A percentile compares a stretch with the other conserved stretches of the same genome.
Evolutionary conservation across 169 alveolate genomes (phyloP).

Genomic region (Plasmodium cynomolgi): DNA sequence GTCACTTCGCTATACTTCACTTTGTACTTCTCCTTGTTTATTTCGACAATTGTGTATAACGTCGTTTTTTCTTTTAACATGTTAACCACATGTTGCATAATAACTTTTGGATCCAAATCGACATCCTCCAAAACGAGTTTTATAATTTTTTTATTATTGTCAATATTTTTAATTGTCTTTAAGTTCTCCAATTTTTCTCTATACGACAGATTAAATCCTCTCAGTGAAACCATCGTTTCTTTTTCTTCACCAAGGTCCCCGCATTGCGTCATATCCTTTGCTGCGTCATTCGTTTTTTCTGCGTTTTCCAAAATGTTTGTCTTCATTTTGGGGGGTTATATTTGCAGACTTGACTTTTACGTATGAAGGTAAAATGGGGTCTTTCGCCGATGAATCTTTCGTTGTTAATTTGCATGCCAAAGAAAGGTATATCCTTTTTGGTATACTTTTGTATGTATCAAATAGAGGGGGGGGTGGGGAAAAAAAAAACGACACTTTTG

Average conservation of each 20-base stretch:
- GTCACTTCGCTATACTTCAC: conserved; percentile 44
- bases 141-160: conserved; percentile 60
- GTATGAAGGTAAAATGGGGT: background rate
- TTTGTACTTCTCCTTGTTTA: conserved; percentile 46
- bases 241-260: conserved; percentile 5
- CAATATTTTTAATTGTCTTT: conserved; percentile 59
- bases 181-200: conserved; percentile 47
- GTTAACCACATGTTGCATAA: conserved; percentile 35
- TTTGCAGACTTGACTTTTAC: background rate
- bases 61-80: conserved; percentile 55
- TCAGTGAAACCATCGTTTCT: conserved; percentile 55
- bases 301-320: background rate
- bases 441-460: background rate
- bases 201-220: conserved; percentile 55
- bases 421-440: background rate
- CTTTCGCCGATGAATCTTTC: background rate
- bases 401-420: background rate
- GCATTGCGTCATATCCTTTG: background rate
- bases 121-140: conserved; percentile 61
- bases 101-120: conserved; percentile 22
- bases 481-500: background rate
- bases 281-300: background rate
- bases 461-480: background rate
- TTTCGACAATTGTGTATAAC: conserved; percentile 39
- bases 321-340: background rate